Base-by-base conservation (phyloP, 2,329 filamentous ascomycete species). In the Arthroderma sp. region DNA sequence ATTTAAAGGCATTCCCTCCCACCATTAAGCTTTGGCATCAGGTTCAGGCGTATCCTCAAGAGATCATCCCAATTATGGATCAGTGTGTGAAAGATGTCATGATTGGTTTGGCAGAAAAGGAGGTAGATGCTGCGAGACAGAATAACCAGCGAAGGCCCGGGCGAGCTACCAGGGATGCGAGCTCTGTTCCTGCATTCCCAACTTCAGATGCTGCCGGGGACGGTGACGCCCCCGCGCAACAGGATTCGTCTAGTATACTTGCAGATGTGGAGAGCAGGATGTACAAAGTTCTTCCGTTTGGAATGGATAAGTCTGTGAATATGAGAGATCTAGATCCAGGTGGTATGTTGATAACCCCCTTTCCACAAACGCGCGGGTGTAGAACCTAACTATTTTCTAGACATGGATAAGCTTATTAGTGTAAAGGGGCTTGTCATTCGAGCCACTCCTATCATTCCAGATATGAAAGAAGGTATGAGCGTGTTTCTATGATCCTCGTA, bases 51-150 rank as follows among this genome's bases (percentile, higher is more conserved):
- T 98, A 96, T 67, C 93, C 93, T 0, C 90, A 93, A 67, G 93
- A 98, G 78, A 91, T 98, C 56, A 87, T 98, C 47, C 91, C 91
- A 2, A 79, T 97, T 51, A 95, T 98, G 86, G 94, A 98, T 79
- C 88, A 95, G 71, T 84, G 85, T 4, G 82, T 96, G 54, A 94
- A 95, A 68, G 91, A 98, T 73, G 79, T 89, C 56, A 95, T 97
- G 85, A 82, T 93, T 23, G 91, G 95, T 67, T 76, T 97, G 54
- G 90, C 91, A 0, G 82, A 87, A 61, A 84, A 85, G 59, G 86
- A 94, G 66, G 88, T 87, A 78, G 77, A 85, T 35, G 82, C 82
- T 59, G 79, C 86, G 67, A 81, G 85, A 69, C 78, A 77, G 56
- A 74, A 66, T 64, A 63, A 70, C 41, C 75, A 56, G 23, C 67